phyloP scores from a whole-genome alignment of 768 basidiomycete genomes.

The Collybia mongolica region DNA sequence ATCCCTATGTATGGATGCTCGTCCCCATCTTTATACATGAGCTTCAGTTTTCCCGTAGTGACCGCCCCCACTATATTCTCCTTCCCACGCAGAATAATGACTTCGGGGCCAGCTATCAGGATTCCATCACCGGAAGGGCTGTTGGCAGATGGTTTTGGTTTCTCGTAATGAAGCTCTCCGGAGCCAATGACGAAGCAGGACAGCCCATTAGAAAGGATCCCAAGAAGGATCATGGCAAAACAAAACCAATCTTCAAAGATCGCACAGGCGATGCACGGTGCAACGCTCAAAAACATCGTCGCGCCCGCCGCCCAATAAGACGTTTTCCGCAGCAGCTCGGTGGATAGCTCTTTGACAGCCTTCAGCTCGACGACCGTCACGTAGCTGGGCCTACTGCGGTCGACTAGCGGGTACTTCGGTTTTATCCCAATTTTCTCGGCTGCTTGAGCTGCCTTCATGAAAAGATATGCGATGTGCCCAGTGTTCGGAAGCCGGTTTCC shows the following conservation, averaged over 20 bases:
- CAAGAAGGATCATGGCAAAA: constrained; percentile 29
- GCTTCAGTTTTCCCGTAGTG: constrained; percentile 21
- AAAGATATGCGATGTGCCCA: constrained; percentile 24
- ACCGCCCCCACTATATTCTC: constrained; percentile 22
- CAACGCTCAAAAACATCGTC: constrained; percentile 18
- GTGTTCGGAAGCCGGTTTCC: constrained; percentile 23
- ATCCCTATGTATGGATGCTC: constrained; percentile 10
- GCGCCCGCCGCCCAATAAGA: too few relatives aligned
- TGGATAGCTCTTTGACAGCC: not conserved
- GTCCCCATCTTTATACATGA: constrained; percentile 14
- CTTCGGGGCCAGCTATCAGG: not conserved
- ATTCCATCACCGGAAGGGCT: constrained; percentile 22
- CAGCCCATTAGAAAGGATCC: constrained; percentile 29
- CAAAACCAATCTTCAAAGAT: constrained; percentile 25
- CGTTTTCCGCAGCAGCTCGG: not conserved
- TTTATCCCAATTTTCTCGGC: too few relatives aligned
- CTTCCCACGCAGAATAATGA: constrained; percentile 23
- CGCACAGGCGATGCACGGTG: constrained; percentile 17
- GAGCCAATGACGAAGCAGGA: constrained; percentile 14
- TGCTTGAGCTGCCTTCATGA: constrained; percentile 11
- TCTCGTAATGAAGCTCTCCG: not conserved
- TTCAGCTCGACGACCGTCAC: not conserved
- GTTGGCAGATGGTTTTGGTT: not conserved
- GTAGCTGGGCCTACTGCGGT: not conserved
- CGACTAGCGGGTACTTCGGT: too few relatives aligned